A percentile compares a stretch with the other conserved stretches of the same genome.
Evolutionary conservation across 2,329 filamentous ascomycete species (phyloP).

Genomic region (Blumeria graminis): DNA sequence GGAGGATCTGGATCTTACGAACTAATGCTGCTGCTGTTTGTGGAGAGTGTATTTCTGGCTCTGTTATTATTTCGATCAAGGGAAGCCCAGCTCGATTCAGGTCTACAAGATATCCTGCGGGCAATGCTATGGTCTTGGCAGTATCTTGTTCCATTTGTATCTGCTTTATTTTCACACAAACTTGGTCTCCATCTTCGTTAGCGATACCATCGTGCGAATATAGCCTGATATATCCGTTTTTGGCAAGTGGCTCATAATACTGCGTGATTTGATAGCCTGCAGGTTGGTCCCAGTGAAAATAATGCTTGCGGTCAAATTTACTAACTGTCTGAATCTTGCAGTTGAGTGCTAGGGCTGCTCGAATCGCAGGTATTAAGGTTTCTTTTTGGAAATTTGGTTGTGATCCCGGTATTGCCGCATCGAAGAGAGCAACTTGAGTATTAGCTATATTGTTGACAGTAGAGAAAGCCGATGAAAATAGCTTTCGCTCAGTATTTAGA

Average conservation of each 20-base stretch:
- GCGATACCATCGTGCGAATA: slow-evolving; percentile 57
- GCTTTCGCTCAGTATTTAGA: slow-evolving; percentile 66
- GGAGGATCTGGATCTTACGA: slow-evolving; percentile 60
- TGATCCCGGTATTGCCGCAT: slow-evolving; percentile 68
- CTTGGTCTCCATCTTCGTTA: slow-evolving; percentile 40
- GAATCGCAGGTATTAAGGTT: slow-evolving; percentile 67
- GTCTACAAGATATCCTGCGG: slow-evolving; percentile 58
- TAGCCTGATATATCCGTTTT: slow-evolving; percentile 47
- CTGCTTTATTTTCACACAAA: slow-evolving; percentile 68
- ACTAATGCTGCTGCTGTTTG: slow-evolving; percentile 73
- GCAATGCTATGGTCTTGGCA: slow-evolving; percentile 69
- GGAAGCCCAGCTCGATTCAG: slow-evolving; percentile 85
- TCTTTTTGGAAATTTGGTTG: slow-evolving; percentile 70
- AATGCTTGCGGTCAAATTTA: slow-evolving; percentile 88
- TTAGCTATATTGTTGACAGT: slow-evolving; percentile 50
- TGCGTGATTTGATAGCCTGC: slow-evolving; percentile 95
- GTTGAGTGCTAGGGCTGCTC: slow-evolving; percentile 63
- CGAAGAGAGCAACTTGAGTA: slow-evolving; percentile 69
- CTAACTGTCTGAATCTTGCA: slow-evolving; percentile 58
- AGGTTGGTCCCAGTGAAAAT: slow-evolving; percentile 97
- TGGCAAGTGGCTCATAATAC: slow-evolving; percentile 55
- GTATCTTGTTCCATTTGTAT: slow-evolving; percentile 97
- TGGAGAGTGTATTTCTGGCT: slow-evolving; percentile 69
- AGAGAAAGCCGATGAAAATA: slow-evolving; percentile 56
- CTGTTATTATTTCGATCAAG: slow-evolving; percentile 83